Evolutionary conservation across 2,329 filamentous ascomycete species (phyloP), one percentile per base, ranked within the genome.

Genomic region (Metarhizium album): DNA sequence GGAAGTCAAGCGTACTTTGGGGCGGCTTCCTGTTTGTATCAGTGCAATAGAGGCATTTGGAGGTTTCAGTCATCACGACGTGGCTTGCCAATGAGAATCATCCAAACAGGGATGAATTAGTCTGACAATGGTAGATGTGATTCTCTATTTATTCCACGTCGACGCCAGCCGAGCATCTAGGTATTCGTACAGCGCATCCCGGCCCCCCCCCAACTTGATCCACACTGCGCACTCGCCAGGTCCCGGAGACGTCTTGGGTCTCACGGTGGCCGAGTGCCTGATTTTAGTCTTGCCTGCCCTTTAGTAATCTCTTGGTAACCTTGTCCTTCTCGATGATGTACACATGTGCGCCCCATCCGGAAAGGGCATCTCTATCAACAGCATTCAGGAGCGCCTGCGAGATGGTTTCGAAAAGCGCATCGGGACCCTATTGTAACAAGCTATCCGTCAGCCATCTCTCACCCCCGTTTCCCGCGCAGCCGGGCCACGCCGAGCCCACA

Each of bases 271-370:
- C 27, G 16, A 18, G 14, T 48, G 46, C 9, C 18, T 49, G 48
- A n/a, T n/a, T 59, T 57, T 88, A 90, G 70, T 97, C 91, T 75
- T 97, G 91, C 76, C 90, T 83, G 67, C 90, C 90, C 83, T 97
- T 97, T 70, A 98, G 77, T 83, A 98, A 82, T 69, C 93, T 81
- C 85, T 97, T 96, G 64, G 93, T 97, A 57, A 98, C 88, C 86
- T 97, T 97, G 75, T 95, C 90, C 81, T 98, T 98, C 78, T 97
- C 93, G 70, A 98, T 95, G 66, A 98, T 95, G 75, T 97, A 98
- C 61, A 98, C 93, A 67, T 98, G 90, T 38, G 93, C 93, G 67
- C 93, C 93, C 93, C 93, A 97, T 58, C 93, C 93, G 37, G 91
- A 96, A 57, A 98, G 78, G 49, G 93, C 93, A 71, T 98, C 93